A percentile compares a stretch with the other conserved stretches of the same genome.
Evolutionary conservation across 2,329 filamentous ascomycete genomes (phyloP).

Genomic region (Fusarium miscanthi): DNA sequence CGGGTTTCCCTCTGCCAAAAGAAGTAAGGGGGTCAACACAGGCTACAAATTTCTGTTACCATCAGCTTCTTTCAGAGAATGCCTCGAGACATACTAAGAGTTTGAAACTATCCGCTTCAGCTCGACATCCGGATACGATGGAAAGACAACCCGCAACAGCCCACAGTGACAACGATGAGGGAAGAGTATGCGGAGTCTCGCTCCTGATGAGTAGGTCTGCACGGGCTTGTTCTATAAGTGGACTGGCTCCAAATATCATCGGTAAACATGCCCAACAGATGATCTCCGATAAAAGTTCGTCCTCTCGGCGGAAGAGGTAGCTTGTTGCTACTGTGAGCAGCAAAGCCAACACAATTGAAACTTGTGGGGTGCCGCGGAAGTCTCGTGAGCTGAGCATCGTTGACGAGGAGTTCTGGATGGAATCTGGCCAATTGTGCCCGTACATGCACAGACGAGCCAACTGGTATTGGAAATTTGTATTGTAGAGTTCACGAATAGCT

Average conservation of each 20-base stretch:
- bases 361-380: accelerated
- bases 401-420: accelerated
- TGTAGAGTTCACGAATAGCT: neutral
- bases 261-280: neutral
- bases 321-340: neutral
- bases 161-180: neutral
- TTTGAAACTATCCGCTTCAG: neutral
- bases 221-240: neutral
- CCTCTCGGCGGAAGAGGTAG: neutral
- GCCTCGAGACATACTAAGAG: neutral
- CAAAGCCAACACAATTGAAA: neutral
- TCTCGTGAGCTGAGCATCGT: neutral
- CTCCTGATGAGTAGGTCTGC: neutral
- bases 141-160: neutral
- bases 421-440: accelerated
- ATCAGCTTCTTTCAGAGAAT: neutral
- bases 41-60: neutral
- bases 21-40: neutral
- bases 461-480: too few species aligned
- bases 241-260: neutral
- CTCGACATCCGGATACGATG: neutral
- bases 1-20: neutral
- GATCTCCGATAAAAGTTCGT: neutral
- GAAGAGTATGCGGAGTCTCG: neutral
- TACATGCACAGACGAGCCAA: too few species aligned